Conservation (phyloP, 495 filamentous ascomycete species). For the Talaromyces thailandensis region DNA sequence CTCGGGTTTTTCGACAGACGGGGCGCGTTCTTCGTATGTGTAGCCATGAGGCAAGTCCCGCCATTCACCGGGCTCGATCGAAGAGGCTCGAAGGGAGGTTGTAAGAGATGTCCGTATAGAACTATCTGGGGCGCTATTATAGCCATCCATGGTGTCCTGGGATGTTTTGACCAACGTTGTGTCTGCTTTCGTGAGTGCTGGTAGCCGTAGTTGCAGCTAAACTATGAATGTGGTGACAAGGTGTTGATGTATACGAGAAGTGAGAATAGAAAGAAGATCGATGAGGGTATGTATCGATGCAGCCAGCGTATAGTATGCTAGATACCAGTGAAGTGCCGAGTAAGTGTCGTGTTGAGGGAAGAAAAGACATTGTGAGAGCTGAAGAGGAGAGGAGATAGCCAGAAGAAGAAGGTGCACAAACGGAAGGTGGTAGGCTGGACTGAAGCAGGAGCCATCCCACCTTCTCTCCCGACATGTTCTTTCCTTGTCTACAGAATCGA, state of each 20-base stretch:
- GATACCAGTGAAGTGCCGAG: neutral
- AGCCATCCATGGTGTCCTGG: neutral
- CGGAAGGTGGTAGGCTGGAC: neutral
- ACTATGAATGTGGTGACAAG: neutral
- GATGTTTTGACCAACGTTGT: neutral
- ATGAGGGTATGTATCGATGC: neutral
- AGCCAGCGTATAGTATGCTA: neutral
- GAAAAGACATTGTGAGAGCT: neutral
- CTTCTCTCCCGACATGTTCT: neutral
- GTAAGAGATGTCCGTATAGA: neutral
- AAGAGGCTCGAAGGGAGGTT: neutral
- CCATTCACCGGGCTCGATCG: neutral
- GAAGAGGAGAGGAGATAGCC: neutral
- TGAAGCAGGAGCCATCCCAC: neutral
- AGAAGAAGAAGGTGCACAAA: neutral
- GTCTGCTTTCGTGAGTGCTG: neutral
- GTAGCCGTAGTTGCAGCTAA: neutral
- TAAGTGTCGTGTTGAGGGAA: neutral
- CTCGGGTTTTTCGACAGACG: conserved; percentile 45
- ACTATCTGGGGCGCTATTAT: neutral
- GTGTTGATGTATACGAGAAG: neutral
- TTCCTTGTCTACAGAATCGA: too few species aligned
- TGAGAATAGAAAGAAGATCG: neutral
- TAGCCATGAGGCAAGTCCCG: neutral
- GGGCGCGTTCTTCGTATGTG: conserved; percentile 14